Evolutionary conservation across 495 filamentous ascomycete species (phyloP), one percentile per base, ranked within the genome.

Genomic region (Copromyces sp.): DNA sequence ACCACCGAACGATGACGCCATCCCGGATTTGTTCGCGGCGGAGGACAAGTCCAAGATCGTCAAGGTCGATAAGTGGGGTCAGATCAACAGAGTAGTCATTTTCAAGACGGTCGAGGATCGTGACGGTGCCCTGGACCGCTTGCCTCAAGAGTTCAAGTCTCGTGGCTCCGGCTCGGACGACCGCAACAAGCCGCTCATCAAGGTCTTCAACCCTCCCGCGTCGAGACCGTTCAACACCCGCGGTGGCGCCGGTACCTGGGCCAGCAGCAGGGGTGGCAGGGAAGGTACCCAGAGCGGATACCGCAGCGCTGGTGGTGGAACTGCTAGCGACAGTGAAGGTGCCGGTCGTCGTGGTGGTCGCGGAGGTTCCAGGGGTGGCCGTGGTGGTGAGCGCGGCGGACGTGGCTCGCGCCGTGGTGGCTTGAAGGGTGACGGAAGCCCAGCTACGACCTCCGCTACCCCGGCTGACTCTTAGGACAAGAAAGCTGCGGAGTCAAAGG

Each of bases 261-360:
- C 90, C 72, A 86, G 86, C 76, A 91, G 90, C 80, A 88, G 90
- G 44, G 85, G 88, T 71, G 87, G 82, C 24, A 68, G 72, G 70
- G 71, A 73, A n/a, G 84, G 82, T 68, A 73, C 81, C 47, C 81
- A 81, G 40, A 90, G 87, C 75, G 93, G 90, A 77, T 96, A 94
- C 80, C 86, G 90, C 75, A 95, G 90, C 77, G 90, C 85, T 70
- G 89, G 86, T 71, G 90, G 84, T 39, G 80, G 80, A 24, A 78
- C 77, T 77, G 86, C 92, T 73, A 97, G 93, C 78, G 95, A 97
- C 78, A 94, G 93, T 70, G 93, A 97, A 77, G 88, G 84, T 53
- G 84, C 82, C 70, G 83, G 89, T 24, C 85, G 89, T 44, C 89
- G 91, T 68, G 89, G 89, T 69, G 88, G 90, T 65, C 87, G 88